A percentile compares a stretch with the other conserved stretches of the same genome.
Evolutionary conservation across 2,329 filamentous ascomycete genomes (phyloP).

Genomic region (Alternaria panax): DNA sequence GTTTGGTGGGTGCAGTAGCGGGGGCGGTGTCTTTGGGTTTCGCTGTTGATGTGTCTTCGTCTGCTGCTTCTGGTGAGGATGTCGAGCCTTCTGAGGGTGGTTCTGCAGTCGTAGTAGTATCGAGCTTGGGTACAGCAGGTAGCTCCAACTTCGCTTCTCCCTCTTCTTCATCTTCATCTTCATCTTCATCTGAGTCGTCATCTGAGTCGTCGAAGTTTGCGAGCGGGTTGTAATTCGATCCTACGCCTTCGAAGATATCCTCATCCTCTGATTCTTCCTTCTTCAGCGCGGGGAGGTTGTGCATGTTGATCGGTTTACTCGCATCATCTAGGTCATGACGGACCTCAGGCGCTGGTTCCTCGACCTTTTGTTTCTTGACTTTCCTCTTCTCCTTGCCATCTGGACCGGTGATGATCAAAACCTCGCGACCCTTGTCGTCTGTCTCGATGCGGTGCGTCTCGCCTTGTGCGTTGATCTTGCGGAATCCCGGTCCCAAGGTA

Average conservation of each 20-base stretch:
- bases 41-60: slow-evolving; percentile 13
- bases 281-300: slow-evolving; percentile 44
- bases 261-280: slow-evolving; percentile 60
- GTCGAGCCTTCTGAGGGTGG: background rate
- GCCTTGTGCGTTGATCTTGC: slow-evolving; percentile 58
- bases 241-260: slow-evolving; percentile 69
- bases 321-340: slow-evolving; percentile 55
- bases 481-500: slow-evolving; percentile 62
- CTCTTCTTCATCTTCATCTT: background rate
- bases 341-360: slow-evolving; percentile 43
- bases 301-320: slow-evolving; percentile 54
- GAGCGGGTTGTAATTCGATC: slow-evolving; percentile 67
- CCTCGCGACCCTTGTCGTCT: slow-evolving; percentile 63
- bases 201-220: slow-evolving; percentile 60
- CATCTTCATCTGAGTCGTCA: slow-evolving; percentile 35
- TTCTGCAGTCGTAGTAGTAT: background rate
- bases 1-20: slow-evolving; percentile 20
- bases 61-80: slow-evolving; percentile 1
- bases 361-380: slow-evolving; percentile 60
- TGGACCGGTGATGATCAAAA: slow-evolving; percentile 65
- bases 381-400: slow-evolving; percentile 69
- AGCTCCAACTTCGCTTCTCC: background rate
- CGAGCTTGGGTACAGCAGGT: slow-evolving; percentile 1
- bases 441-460: slow-evolving; percentile 64
- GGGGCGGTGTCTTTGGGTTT: slow-evolving; percentile 4